phyloP scores from a whole-genome alignment of 345 rosid genomes.

The Pistacia vera region DNA sequence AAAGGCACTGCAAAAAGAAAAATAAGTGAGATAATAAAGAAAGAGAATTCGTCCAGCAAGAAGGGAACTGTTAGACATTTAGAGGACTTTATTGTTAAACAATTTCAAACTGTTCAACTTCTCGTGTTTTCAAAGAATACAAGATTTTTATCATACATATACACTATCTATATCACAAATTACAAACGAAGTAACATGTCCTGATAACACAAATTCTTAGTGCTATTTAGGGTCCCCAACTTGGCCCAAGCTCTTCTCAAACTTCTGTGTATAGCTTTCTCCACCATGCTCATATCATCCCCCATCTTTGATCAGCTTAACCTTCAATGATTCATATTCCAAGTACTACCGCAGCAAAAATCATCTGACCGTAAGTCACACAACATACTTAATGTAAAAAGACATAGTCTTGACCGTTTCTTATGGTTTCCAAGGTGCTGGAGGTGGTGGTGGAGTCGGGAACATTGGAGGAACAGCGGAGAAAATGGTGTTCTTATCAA shows the following conservation, averaged over 20 bases:
- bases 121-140: slow-evolving; percentile 38
- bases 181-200: slow-evolving; percentile 27
- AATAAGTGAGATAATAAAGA: not conserved
- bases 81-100: slow-evolving; percentile 25
- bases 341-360: slow-evolving; percentile 29
- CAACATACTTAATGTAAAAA: slow-evolving; percentile 3
- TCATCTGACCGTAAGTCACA: slow-evolving; percentile 31
- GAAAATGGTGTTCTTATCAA: slow-evolving; percentile 94
- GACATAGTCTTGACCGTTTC: not conserved
- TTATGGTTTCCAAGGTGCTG: slow-evolving; percentile 98
- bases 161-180: slow-evolving; percentile 26
- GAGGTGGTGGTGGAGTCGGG: slow-evolving; percentile 96
- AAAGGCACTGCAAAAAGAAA: not conserved
- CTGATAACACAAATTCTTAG: slow-evolving; percentile 24
- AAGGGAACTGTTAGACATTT: not conserved
- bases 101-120: slow-evolving; percentile 22
- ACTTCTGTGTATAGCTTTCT: not conserved
- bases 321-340: slow-evolving; percentile 18
- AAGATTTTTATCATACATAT: slow-evolving; percentile 34
- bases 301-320: not conserved
- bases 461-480: slow-evolving; percentile 95
- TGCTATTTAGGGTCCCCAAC: slow-evolving; percentile 13
- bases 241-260: slow-evolving; percentile 9
- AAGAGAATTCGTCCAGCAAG: not conserved
- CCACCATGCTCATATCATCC: slow-evolving; percentile 3